Base-by-base conservation (phyloP, 768 basidiomycete species). In the Auriscalpium vulgare region DNA sequence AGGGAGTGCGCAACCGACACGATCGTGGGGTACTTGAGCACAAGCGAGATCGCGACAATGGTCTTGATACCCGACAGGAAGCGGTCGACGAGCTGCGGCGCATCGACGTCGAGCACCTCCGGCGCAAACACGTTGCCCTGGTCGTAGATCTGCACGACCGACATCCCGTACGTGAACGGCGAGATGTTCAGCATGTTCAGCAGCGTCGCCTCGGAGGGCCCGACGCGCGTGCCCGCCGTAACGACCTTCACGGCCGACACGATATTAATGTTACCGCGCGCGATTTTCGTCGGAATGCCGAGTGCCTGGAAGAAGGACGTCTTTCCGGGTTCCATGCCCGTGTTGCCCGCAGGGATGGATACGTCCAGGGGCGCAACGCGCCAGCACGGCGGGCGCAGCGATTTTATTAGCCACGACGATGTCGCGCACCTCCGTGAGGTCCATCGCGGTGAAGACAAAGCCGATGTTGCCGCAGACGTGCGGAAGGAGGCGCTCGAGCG, bases 271-370 rank as follows among this genome's bases (percentile, higher is more conserved):
- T 95, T 98, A 81, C 97, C 97, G 85, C 97, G 89, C 51, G 97
- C 95, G 63, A 99, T 98, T 84, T 99, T 99, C 73, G 97, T 99
- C 48, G 97, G 95, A 74, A 99, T 95, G 78, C 89, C 87, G 69
- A 99, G 87, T 56, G 97, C 97, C 81, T 99, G 97, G 92, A 99
- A 99, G 92, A 98, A 99, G 66, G 97, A 97, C 59, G 97, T 99
- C 83, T 99, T 99, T 68, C 95, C 97, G 66, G 97, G 97, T 73
- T 98, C 97, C 97, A 99, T 99, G 74, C 95, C 95, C 55, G 97
- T 99, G 86, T 98, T 98, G 58, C 94, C 88, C 47, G 87, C 92
- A 37, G 95, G 93, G 64, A 99, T 89, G 59, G 75, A 76, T 67
- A 98, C 95, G 66, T 98, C 87, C 76, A 83, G 84, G 68, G 95